These are phyloP conservation scores for Amylostereum areolatum DNA, from an alignment of 1,284 basidiomycete genomes.

Conservation along the genomic window DNA sequence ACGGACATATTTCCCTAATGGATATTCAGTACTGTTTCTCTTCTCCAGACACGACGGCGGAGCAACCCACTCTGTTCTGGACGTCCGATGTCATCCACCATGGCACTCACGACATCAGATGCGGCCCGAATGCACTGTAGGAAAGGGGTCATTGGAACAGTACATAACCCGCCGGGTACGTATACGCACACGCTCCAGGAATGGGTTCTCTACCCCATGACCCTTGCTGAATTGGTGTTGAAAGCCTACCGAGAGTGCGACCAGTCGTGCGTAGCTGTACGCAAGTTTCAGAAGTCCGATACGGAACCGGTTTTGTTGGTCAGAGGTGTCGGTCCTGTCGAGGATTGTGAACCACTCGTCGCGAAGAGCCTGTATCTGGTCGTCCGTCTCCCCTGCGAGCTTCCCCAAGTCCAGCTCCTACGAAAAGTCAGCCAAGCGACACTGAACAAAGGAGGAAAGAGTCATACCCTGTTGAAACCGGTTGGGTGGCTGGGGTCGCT, in stretches of 20 bases:
- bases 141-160: not conserved
- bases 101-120: constrained; percentile 56
- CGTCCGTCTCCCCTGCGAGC: constrained; percentile 63
- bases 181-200: constrained; percentile 58
- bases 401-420: constrained; percentile 58
- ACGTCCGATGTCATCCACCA: constrained; percentile 53
- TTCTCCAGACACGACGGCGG: not conserved
- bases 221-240: constrained; percentile 65
- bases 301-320: constrained; percentile 53
- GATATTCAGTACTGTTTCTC: constrained; percentile 5
- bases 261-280: constrained; percentile 63
- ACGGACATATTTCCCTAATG: constrained; percentile 50
- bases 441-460: not conserved
- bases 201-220: constrained; percentile 51
- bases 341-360: constrained; percentile 48
- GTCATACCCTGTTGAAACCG: constrained; percentile 60
- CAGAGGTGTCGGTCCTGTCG: constrained; percentile 42
- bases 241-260: constrained; percentile 70
- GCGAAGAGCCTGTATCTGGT: constrained; percentile 47
- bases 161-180: not conserved
- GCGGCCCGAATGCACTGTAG: constrained; percentile 54
- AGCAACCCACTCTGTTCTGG: constrained; percentile 45
- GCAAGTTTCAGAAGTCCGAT: constrained; percentile 58
- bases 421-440: not conserved
- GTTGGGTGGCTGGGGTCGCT: constrained; percentile 69